Percentiles rank a stretch among this genome's conserved stretches.
phyloP scores from a whole-genome alignment of 2,329 filamentous ascomycete species.

The Fusarium albidum region DNA sequence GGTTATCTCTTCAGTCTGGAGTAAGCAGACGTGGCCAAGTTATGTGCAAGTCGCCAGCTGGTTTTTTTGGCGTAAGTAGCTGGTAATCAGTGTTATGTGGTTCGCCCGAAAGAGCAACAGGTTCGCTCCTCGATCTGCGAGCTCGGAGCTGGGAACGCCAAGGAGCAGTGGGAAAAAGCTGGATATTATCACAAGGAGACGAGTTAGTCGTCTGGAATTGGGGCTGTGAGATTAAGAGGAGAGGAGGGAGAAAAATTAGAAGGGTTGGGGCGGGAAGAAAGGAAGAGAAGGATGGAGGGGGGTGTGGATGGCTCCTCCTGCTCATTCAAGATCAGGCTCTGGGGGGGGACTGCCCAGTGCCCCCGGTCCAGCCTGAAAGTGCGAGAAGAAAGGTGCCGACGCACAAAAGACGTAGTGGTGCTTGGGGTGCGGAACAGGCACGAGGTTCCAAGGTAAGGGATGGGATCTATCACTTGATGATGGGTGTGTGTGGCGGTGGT shows the following conservation, averaged over 20 bases:
- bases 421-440: conserved; percentile 16
- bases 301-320: conserved; percentile 16
- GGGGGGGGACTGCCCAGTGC: background rate
- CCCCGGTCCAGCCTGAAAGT: background rate
- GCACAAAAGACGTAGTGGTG: conserved; percentile 20
- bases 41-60: background rate
- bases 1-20: background rate
- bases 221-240: background rate
- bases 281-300: conserved; percentile 9
- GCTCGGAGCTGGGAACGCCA: conserved; percentile 2
- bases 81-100: conserved; percentile 12
- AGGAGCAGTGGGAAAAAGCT: conserved; percentile 14
- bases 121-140: background rate
- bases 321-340: conserved; percentile 10
- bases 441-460: conserved; percentile 15
- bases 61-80: conserved; percentile 5
- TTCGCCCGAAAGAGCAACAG: conserved; percentile 1
- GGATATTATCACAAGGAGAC: conserved; percentile 4
- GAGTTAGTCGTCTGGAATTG: background rate
- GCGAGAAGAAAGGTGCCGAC: conserved; percentile 17
- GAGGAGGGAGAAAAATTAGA: background rate
- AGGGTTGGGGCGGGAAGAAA: conserved; percentile 26
- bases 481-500: conserved; percentile 23
- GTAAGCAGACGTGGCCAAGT: background rate
- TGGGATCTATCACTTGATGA: conserved; percentile 25